Evolutionary conservation across 1,284 basidiomycete species (phyloP), one percentile per base, ranked within the genome.

Genomic region (Puccinia hordei): DNA sequence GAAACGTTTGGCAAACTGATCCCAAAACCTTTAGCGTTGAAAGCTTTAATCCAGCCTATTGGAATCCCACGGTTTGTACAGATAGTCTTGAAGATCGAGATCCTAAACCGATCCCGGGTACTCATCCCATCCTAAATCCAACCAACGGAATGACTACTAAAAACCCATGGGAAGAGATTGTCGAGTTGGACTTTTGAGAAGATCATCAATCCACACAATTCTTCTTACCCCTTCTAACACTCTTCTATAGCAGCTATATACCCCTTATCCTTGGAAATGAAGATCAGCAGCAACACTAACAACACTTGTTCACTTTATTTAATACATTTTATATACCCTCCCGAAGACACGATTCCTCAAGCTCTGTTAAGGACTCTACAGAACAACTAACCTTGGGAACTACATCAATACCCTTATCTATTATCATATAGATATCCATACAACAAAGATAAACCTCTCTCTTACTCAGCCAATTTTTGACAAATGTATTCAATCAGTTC

Each of bases 81-180:
- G 41, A 46, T 41, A 9, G n/a, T 27, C 63, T 24, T n/a, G n/a
- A n/a, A 22, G 63, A 66, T 15, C 5, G n/a, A 44, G 6, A 66
- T 19, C 63, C 2, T 0, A 66, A 44, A 46, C 63, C 38, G 19
- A 66, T 55, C 24, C 4, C 22, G 19, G n/a, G 9, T 55, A 55
- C 6, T 12, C 38, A 41, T 55, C 19, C 22, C 6, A 38, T 46
- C 8, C n/a, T 66, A 9, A 66, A 66, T 66, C n/a, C 63, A 3
- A 66, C n/a, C n/a, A n/a, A 22, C 41, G 41, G 38, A 15, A 8
- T 66, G 5, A 38, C 41, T 5, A 66, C 22, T 41, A 66, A 35
- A 66, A 66, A 66, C 41, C 63, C 63, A 9, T 66, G 63, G 63
- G 38, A 66, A 66, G 63, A 66, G 13, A 66, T 66, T 8, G 63